Evolutionary conservation across 2,329 filamentous ascomycete species (phyloP).

Genomic region (Fusarium metavorans): DNA sequence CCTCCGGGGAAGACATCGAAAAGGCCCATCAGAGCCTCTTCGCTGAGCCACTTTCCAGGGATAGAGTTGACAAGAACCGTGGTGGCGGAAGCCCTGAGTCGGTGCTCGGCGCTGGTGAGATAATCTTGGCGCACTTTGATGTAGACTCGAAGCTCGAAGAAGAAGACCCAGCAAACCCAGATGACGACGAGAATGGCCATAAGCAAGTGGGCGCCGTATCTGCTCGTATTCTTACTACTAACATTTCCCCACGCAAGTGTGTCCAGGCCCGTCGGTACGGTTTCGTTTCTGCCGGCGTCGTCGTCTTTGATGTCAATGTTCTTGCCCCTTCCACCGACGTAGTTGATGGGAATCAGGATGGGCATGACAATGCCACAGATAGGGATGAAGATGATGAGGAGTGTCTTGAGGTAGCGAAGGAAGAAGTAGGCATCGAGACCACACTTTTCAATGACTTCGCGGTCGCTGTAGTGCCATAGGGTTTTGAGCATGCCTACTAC

Average conservation of each 20-base stretch:
- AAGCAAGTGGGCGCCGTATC: slow-evolving; percentile 87
- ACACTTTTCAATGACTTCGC: slow-evolving; percentile 93
- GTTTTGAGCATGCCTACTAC: slow-evolving; percentile 64
- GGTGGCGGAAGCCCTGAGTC: slow-evolving; percentile 91
- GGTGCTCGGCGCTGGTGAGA: slow-evolving; percentile 93
- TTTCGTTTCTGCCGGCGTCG: slow-evolving; percentile 40
- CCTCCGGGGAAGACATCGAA: slow-evolving; percentile 98
- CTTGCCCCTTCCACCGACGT: slow-evolving; percentile 74
- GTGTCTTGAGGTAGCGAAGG: slow-evolving; percentile 80
- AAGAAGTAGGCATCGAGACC: slow-evolving; percentile 98
- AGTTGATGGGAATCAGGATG: slow-evolving; percentile 88
- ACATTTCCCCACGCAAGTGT: slow-evolving; percentile 91
- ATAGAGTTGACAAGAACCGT: slow-evolving; percentile 95
- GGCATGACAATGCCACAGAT: slow-evolving; percentile 83
- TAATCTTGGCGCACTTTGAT: slow-evolving; percentile 95
- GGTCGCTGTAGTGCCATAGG: slow-evolving; percentile 76
- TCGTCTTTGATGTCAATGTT: slow-evolving; percentile 57
- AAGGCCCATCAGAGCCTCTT: slow-evolving; percentile 82
- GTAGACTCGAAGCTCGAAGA: slow-evolving; percentile 86
- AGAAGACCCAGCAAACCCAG: slow-evolving; percentile 90
- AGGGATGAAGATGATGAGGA: slow-evolving; percentile 92
- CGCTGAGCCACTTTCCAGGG: slow-evolving; percentile 88
- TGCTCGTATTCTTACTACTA: slow-evolving; percentile 69
- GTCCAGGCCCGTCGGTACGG: slow-evolving; percentile 73
- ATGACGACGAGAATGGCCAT: slow-evolving; percentile 82